Evolutionary conservation across 768 basidiomycete genomes (phyloP).

Genomic region (Amyloporia xantha): DNA sequence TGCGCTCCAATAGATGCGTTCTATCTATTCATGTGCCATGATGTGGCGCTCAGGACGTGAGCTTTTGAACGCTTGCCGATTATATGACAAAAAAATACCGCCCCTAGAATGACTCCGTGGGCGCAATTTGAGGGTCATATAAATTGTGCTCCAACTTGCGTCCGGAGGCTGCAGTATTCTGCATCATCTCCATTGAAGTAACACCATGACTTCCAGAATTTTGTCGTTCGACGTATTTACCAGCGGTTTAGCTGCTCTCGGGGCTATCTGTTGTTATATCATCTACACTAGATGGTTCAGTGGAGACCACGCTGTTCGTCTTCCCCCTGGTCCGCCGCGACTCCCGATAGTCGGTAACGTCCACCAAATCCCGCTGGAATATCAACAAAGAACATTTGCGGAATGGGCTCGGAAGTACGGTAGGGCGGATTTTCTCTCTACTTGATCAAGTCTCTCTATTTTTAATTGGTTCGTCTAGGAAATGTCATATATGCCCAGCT

Average conservation of each 20-base stretch:
- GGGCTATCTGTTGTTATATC: neutral
- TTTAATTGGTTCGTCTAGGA: slow-evolving; percentile 4
- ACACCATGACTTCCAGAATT: too few relatives aligned
- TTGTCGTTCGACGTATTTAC: too few relatives aligned
- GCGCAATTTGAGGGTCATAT: too few relatives aligned
- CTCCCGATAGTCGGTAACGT: slow-evolving; percentile 27
- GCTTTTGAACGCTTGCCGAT: too few relatives aligned
- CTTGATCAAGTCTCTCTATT: neutral
- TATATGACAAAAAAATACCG: too few relatives aligned
- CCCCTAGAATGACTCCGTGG: too few relatives aligned
- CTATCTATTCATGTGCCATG: too few relatives aligned
- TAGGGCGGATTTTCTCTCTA: slow-evolving; percentile 1
- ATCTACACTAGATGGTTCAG: neutral
- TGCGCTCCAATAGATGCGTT: too few relatives aligned
- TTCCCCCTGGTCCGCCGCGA: slow-evolving; percentile 25
- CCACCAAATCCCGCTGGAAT: slow-evolving; percentile 22
- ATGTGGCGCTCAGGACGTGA: too few relatives aligned
- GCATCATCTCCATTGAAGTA: too few relatives aligned
- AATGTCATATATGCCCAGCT: slow-evolving; percentile 12
- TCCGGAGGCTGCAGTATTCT: slow-evolving; percentile 17
- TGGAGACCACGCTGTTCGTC: neutral
- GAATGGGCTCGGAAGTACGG: slow-evolving; percentile 26
- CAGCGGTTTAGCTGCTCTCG: neutral
- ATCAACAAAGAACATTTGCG: slow-evolving; percentile 21
- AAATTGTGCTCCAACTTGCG: slow-evolving; percentile 32